Conservation (phyloP, 139 green algal species). For the Coccomyxa sp. region DNA sequence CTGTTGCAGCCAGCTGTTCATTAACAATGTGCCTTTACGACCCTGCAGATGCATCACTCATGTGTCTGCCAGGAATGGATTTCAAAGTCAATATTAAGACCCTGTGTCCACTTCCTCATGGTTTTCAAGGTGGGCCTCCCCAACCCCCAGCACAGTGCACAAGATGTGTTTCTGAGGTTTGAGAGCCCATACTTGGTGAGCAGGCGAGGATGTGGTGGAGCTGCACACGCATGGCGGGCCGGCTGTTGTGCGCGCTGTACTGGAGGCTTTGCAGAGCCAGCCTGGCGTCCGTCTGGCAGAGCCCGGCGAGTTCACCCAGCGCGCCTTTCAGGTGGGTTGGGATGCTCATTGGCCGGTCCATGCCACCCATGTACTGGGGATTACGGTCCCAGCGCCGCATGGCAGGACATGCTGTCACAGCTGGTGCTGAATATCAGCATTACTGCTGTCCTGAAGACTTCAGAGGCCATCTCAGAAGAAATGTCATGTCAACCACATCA, state of each 20-base stretch:
- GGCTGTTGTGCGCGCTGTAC: constrained; percentile 38
- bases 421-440: background rate
- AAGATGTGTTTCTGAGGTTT: background rate
- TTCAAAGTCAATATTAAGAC: background rate
- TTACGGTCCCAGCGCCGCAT: background rate
- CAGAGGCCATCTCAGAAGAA: background rate
- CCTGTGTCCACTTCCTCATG: no score
- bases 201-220: constrained; percentile 59
- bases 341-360: background rate
- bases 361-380: background rate
- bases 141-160: no score
- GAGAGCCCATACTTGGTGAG: background rate
- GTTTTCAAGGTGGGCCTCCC: no score
- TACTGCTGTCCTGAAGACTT: background rate
- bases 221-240: constrained; percentile 54
- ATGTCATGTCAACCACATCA: background rate
- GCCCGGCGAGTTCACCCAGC: constrained; percentile 53
- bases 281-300: constrained; percentile 36
- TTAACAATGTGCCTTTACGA: no score
- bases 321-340: constrained; percentile 41
- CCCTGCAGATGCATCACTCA: no score
- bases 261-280: constrained; percentile 29
- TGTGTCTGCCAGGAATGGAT: background rate
- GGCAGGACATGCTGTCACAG: background rate
- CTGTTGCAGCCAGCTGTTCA: background rate